Percentiles rank a stretch among this genome's conserved stretches.
Conservation (phyloP, 169 alveolate species). For the Pseudocohnilembus persalinus region DNA sequence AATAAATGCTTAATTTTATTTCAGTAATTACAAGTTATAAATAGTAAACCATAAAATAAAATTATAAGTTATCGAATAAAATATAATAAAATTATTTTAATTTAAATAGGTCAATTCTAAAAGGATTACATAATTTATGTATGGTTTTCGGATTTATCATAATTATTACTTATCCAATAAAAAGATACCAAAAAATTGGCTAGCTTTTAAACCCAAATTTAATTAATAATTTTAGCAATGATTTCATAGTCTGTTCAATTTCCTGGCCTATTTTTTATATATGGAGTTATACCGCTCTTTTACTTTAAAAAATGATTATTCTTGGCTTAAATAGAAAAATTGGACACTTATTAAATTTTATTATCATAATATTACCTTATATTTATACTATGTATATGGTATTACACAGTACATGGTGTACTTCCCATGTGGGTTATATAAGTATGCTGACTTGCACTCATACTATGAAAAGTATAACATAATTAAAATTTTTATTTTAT, state of each 20-base stretch:
- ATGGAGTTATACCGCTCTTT: background rate
- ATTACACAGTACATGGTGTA: background rate
- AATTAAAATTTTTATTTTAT: too few relatives aligned
- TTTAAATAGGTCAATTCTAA: too few relatives aligned
- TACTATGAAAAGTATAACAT: constrained; percentile 1
- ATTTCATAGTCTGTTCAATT: constrained; percentile 1
- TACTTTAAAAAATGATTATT: background rate
- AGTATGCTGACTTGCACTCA: constrained; percentile 6
- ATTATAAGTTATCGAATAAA: too few relatives aligned
- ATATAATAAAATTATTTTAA: too few relatives aligned
- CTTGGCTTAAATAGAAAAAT: background rate
- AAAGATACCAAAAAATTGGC: background rate
- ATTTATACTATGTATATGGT: background rate
- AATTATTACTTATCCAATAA: background rate
- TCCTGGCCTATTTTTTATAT: constrained; percentile 12
- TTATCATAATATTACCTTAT: background rate
- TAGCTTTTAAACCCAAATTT: background rate
- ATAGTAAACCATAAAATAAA: too few relatives aligned
- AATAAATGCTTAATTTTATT: too few relatives aligned
- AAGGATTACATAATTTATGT: constrained; percentile 4
- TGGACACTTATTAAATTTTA: background rate
- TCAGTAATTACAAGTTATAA: too few relatives aligned
- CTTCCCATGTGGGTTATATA: constrained; percentile 6
- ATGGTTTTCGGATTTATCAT: background rate
- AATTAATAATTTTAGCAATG: constrained; percentile 6